Percentiles rank a stretch among this genome's conserved stretches.
Evolutionary conservation across 768 basidiomycete genomes (phyloP).

Genomic region (Lentinula sp.): DNA sequence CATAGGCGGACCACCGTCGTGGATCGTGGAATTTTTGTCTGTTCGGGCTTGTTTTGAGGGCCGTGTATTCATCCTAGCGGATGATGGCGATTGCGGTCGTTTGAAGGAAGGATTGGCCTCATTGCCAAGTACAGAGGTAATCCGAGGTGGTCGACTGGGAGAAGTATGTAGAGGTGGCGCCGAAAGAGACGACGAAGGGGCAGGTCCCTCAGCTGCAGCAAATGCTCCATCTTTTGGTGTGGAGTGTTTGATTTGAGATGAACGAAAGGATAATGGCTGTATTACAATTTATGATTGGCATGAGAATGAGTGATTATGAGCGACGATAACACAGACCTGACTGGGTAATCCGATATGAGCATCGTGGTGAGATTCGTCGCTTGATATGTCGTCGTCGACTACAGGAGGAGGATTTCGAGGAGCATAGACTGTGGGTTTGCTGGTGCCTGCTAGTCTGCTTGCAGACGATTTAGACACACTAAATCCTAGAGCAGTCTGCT

Average conservation of each 20-base stretch:
- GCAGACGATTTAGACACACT: background rate
- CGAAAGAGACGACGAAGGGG: background rate
- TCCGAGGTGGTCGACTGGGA: background rate
- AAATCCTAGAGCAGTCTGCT: background rate
- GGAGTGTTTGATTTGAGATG: conserved; percentile 1
- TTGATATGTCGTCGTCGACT: background rate
- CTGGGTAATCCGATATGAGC: background rate
- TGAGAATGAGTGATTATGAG: background rate
- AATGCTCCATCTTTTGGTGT: background rate
- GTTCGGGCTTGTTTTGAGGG: background rate
- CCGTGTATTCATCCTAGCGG: background rate
- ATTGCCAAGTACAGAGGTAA: background rate
- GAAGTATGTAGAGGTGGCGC: background rate
- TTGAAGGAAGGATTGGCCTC: background rate
- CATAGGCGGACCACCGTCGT: background rate
- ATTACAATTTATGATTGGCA: too few relatives aligned
- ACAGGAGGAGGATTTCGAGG: background rate
- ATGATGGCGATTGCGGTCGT: background rate
- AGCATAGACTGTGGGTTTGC: background rate
- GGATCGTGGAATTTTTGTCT: background rate
- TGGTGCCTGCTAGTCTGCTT: background rate
- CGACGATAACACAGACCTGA: background rate
- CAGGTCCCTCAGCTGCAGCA: background rate
- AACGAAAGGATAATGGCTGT: background rate
- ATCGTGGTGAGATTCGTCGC: background rate